Conservation (phyloP, 176 grass and related monocot species). For the Oryza officinalis region DNA sequence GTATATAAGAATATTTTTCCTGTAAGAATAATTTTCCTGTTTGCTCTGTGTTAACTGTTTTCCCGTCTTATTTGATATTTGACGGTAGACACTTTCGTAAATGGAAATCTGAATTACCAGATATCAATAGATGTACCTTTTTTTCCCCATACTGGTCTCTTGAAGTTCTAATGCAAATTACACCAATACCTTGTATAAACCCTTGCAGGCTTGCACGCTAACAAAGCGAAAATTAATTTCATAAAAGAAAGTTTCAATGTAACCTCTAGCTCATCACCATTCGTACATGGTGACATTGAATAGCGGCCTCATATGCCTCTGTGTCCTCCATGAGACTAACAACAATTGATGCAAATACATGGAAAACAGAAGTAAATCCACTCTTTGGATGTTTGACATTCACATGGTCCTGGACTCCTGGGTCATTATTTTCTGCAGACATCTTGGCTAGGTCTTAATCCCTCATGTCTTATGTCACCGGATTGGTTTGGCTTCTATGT, state of each 20-base stretch:
- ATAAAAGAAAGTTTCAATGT: not conserved
- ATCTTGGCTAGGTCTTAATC: not conserved
- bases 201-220: not conserved
- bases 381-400: not conserved
- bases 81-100: not conserved
- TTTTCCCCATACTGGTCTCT: not conserved
- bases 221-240: not conserved
- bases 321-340: not conserved
- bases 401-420: not conserved
- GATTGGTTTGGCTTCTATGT: not conserved
- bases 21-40: no score
- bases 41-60: not conserved
- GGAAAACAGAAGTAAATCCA: not conserved
- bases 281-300: not conserved
- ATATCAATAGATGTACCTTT: not conserved
- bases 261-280: not conserved
- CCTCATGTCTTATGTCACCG: not conserved
- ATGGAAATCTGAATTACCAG: not conserved
- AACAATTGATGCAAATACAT: not conserved
- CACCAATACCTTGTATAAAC: not conserved
- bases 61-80: not conserved
- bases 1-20: not conserved
- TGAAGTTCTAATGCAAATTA: slow-evolving; percentile 15
- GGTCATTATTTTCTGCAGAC: not conserved
- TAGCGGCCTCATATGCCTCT: not conserved